Evolutionary conservation across 352 stramenopile genomes (phyloP).

Genomic region (Phytopythium aichiense): DNA sequence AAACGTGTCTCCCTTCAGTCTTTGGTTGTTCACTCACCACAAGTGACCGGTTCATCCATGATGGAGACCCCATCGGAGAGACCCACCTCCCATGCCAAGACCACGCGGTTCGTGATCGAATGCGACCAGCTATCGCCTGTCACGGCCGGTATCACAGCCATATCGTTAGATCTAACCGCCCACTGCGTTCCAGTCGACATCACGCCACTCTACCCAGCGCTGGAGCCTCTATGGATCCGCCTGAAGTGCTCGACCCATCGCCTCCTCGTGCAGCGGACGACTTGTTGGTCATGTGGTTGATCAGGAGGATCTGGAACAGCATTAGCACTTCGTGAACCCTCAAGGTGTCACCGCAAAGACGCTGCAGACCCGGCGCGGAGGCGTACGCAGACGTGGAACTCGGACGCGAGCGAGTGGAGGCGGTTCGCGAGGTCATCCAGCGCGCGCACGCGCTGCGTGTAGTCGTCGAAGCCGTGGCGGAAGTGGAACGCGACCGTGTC

Average conservation of each 20-base stretch:
- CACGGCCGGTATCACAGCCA: background rate
- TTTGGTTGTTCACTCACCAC: too few species aligned
- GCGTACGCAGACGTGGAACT: constrained; percentile 54
- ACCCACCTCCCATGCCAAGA: constrained; percentile 69
- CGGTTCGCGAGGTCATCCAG: constrained; percentile 72
- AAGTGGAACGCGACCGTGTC: constrained; percentile 95
- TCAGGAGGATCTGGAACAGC: constrained; percentile 41
- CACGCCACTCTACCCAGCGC: constrained; percentile 18
- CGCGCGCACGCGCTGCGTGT: constrained; percentile 45
- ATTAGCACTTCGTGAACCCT: background rate
- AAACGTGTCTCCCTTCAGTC: background rate
- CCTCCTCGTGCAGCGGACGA: constrained; percentile 11
- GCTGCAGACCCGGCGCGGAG: background rate
- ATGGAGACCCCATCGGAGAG: background rate
- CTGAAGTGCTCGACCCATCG: background rate
- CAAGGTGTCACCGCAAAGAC: background rate
- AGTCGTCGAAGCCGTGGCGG: constrained; percentile 82
- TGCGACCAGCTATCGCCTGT: constrained; percentile 71
- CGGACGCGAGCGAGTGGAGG: constrained; percentile 53
- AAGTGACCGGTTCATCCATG: background rate
- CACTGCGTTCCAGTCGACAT: background rate
- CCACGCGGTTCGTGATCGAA: constrained; percentile 52
- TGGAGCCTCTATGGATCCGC: constrained; percentile 12
- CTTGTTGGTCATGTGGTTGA: constrained; percentile 75
- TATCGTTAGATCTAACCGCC: background rate